Percentiles rank a stretch among this genome's conserved stretches.
phyloP scores from a whole-genome alignment of 129 eudicot genomes.

The Saposhnikovia divaricata region DNA sequence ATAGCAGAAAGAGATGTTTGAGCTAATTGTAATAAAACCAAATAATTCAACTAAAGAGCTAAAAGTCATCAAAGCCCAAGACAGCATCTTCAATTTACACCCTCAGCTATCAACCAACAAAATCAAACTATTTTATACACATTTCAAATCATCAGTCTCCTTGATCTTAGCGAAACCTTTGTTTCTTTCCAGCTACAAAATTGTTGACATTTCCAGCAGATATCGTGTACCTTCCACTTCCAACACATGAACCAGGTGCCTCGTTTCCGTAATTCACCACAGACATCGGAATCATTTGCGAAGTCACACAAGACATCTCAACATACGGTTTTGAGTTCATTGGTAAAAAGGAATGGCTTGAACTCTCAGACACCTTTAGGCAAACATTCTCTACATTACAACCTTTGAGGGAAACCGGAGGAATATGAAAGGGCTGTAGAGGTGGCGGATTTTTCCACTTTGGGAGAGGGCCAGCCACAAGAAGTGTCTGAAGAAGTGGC shows the following conservation, averaged over 20 bases:
- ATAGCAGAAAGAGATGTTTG: background rate
- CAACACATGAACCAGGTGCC: conserved; percentile 15
- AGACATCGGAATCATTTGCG: conserved; percentile 29
- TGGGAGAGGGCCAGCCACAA: conserved; percentile 43
- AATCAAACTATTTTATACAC: conserved; percentile 4
- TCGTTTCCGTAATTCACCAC: conserved; percentile 29
- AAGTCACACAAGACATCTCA: conserved; percentile 35
- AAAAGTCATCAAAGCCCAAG: conserved; percentile 9
- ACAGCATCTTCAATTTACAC: conserved; percentile 5
- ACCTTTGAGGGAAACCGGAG: conserved; percentile 31
- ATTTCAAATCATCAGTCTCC: background rate
- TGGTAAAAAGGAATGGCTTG: conserved; percentile 4
- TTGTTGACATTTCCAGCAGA: conserved; percentile 17
- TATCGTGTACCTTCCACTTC: conserved; percentile 12
- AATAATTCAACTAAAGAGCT: background rate
- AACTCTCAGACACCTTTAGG: conserved; percentile 15
- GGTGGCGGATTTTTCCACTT: conserved; percentile 51
- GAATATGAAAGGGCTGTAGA: conserved; percentile 30
- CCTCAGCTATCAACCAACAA: background rate
- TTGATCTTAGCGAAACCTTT: conserved; percentile 32
- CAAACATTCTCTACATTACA: conserved; percentile 7
- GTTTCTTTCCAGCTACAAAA: conserved; percentile 38
- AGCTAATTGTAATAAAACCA: background rate
- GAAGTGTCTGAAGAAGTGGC: conserved; percentile 49
- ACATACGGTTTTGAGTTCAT: conserved; percentile 19